phyloP scores from a whole-genome alignment of 192 early-diverging fungal species.

The Neocallimastix lanati region DNA sequence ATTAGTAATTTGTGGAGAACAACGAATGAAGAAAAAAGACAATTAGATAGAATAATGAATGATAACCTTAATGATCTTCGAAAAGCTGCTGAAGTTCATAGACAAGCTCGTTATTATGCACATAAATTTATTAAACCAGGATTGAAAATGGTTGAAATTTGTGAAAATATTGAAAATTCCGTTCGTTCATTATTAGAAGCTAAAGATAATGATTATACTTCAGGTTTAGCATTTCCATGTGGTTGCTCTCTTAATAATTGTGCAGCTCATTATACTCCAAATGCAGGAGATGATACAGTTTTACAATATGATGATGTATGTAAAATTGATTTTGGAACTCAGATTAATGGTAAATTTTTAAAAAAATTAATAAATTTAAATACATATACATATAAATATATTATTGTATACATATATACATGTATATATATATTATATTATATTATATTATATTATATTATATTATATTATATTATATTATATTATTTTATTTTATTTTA shows the following conservation, averaged over 20 bases:
- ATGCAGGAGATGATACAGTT: slow-evolving; percentile 85
- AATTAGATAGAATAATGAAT: slow-evolving; percentile 49
- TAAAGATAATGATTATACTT: slow-evolving; percentile 55
- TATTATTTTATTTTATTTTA: too few species aligned
- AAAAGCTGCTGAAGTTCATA: slow-evolving; percentile 83
- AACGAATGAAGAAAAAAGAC: slow-evolving; percentile 83
- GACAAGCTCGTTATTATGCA: slow-evolving; percentile 72
- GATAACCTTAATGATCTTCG: slow-evolving; percentile 67
- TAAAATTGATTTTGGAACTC: slow-evolving; percentile 93
- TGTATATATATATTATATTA: too few species aligned
- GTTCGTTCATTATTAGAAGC: slow-evolving; percentile 73
- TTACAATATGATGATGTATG: slow-evolving; percentile 75
- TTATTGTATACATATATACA: too few species aligned
- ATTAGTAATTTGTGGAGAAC: slow-evolving; percentile 64
- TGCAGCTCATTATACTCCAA: slow-evolving; percentile 95
- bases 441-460: too few species aligned
- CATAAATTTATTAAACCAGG: slow-evolving; percentile 73
- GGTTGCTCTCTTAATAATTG: slow-evolving; percentile 84
- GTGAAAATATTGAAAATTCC: slow-evolving; percentile 85
- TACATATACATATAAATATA: too few species aligned
- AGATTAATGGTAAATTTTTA: slow-evolving; percentile 50
- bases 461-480: too few species aligned
- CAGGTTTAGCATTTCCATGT: slow-evolving; percentile 84
- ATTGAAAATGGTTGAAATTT: slow-evolving; percentile 83
- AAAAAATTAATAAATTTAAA: too few species aligned